Conservation (phyloP, 768 basidiomycete species). For the Xerocomellus dryophilus region DNA sequence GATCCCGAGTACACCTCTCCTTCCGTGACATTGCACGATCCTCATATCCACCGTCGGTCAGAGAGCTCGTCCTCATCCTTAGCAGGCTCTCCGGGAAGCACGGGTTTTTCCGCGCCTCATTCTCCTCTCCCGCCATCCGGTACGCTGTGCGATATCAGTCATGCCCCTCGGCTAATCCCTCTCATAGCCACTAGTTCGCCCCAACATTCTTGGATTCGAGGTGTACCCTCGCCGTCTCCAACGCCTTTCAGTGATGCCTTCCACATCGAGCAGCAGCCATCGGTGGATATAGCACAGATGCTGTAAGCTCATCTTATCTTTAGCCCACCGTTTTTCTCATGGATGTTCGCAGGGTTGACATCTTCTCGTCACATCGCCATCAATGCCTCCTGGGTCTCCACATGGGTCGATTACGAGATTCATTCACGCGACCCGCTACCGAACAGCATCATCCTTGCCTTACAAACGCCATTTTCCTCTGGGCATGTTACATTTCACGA, state of each 20-base stretch:
- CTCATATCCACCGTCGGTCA: slow-evolving; percentile 43
- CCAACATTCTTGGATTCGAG: slow-evolving; percentile 49
- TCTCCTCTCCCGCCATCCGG: slow-evolving; percentile 59
- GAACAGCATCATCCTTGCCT: slow-evolving; percentile 74
- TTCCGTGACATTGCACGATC: slow-evolving; percentile 68
- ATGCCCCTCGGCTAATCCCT: slow-evolving; percentile 6
- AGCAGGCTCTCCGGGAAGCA: slow-evolving; percentile 47
- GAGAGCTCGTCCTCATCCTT: slow-evolving; percentile 55
- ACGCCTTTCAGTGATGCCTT: slow-evolving; percentile 51
- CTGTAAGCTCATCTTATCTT: slow-evolving; percentile 44
- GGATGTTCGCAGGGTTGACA: slow-evolving; percentile 53
- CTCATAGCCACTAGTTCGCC: slow-evolving; percentile 46
- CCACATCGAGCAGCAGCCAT: slow-evolving; percentile 45
- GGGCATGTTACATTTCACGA: slow-evolving; percentile 78
- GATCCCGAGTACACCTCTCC: slow-evolving; percentile 69
- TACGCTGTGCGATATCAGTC: slow-evolving; percentile 22
- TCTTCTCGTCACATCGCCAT: slow-evolving; percentile 70
- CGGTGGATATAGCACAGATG: slow-evolving; percentile 61
- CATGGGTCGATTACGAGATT: slow-evolving; percentile 62
- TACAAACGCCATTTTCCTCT: slow-evolving; percentile 78
- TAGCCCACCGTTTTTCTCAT: slow-evolving; percentile 5
- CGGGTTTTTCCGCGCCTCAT: slow-evolving; percentile 51
- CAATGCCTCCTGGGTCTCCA: slow-evolving; percentile 73
- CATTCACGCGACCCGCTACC: slow-evolving; percentile 47
- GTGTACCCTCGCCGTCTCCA: slow-evolving; percentile 50